A percentile compares a stretch with the other conserved stretches of the same genome.
Conservation (phyloP, 2,329 filamentous ascomycete species). For the Pyricularia grisea region DNA sequence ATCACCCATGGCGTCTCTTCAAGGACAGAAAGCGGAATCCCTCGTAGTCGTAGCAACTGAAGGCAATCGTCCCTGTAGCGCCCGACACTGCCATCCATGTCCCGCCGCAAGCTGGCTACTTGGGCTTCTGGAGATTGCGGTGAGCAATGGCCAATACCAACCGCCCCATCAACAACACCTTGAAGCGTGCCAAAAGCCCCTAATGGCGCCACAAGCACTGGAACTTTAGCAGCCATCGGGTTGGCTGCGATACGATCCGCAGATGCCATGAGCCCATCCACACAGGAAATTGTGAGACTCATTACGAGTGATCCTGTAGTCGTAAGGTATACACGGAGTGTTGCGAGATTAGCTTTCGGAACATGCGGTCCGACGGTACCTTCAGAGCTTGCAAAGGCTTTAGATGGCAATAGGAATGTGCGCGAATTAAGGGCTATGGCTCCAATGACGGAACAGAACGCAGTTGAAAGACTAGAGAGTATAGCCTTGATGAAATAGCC, state of each 20-base stretch:
- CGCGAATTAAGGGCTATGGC: constrained; percentile 44
- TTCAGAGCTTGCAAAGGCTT: constrained; percentile 18
- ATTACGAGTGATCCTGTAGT: constrained; percentile 45
- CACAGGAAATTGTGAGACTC: constrained; percentile 35
- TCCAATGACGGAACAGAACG: constrained; percentile 37
- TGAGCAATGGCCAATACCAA: constrained; percentile 20
- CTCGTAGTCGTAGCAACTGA: constrained; percentile 39
- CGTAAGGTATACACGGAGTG: constrained; percentile 44
- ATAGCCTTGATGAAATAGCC: constrained; percentile 45
- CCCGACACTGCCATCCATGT: constrained; percentile 28
- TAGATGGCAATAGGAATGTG: constrained; percentile 36
- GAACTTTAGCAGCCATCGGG: constrained; percentile 29
- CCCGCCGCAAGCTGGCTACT: constrained; percentile 29
- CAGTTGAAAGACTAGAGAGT: constrained; percentile 37
- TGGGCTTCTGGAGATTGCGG: constrained; percentile 46
- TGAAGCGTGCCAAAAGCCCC: constrained; percentile 37
- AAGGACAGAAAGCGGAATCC: constrained; percentile 33
- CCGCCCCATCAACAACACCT: constrained; percentile 23
- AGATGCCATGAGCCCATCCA: constrained; percentile 35
- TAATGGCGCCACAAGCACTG: constrained; percentile 45
- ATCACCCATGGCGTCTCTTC: constrained; percentile 39
- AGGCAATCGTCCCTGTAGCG: constrained; percentile 42
- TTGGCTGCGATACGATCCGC: constrained; percentile 31
- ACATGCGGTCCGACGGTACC: constrained; percentile 10
- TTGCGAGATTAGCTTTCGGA: constrained; percentile 30